Evolutionary conservation across 768 basidiomycete genomes (phyloP).

Genomic region (Podaxis mareebaensis): DNA sequence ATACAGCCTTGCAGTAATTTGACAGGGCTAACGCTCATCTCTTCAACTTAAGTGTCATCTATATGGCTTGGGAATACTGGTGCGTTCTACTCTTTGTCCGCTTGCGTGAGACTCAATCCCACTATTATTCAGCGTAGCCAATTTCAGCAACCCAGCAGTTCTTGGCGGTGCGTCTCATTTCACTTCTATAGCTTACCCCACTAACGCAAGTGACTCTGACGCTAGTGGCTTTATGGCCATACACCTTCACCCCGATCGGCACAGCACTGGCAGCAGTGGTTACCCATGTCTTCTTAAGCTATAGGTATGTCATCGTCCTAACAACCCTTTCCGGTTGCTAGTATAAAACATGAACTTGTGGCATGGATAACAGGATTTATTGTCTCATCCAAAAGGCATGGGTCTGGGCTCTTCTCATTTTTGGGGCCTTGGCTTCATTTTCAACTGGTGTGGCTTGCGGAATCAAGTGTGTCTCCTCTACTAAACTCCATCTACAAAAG

Average conservation of each 20-base stretch:
- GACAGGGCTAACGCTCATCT: neutral
- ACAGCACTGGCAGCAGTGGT: constrained; percentile 19
- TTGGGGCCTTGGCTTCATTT: constrained; percentile 14
- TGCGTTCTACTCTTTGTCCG: neutral
- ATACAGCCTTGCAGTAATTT: neutral
- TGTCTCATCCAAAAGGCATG: constrained; percentile 7
- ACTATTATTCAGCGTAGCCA: neutral
- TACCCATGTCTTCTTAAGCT: constrained; percentile 19
- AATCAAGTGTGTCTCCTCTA: constrained; percentile 10
- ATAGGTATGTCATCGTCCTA: constrained; percentile 7
- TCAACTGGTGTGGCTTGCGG: constrained; percentile 15
- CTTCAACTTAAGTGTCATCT: neutral
- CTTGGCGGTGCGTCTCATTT: neutral
- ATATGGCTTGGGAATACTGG: constrained; percentile 5
- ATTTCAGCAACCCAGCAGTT: neutral
- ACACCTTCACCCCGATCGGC: constrained; percentile 17
- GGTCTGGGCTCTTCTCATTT: constrained; percentile 9
- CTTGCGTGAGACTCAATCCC: neutral
- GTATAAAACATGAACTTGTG: neutral
- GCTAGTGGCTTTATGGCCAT: constrained; percentile 17
- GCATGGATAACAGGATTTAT: neutral
- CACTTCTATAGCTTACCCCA: neutral
- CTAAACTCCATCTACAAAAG: neutral
- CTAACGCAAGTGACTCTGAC: neutral
- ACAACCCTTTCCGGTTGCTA: neutral